phyloP scores from a whole-genome alignment of 148 eudicot genomes.

The Vaccinium vitisidaea region DNA sequence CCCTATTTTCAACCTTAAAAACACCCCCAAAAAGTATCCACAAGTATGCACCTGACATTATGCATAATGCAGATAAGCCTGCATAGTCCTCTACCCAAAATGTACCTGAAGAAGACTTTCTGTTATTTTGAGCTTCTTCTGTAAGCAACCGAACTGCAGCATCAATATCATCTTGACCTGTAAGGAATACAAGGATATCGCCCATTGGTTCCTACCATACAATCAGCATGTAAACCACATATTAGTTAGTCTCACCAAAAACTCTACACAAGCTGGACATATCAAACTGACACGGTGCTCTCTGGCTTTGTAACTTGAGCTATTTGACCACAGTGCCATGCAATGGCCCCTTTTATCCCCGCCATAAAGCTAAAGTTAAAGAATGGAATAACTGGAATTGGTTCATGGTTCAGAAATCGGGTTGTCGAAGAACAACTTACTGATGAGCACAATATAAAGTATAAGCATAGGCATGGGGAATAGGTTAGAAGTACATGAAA shows the following conservation, averaged over 20 bases:
- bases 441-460: not conserved
- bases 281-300: not conserved
- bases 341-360: not conserved
- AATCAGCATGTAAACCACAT: not conserved
- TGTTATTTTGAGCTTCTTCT: conserved; percentile 65
- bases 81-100: not conserved
- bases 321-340: not conserved
- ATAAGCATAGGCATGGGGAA: not conserved
- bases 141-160: conserved; percentile 78
- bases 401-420: not conserved
- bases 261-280: not conserved
- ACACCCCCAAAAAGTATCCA: not conserved
- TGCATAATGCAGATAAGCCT: not conserved
- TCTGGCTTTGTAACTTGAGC: not conserved
- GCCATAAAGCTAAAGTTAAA: not conserved
- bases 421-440: not conserved
- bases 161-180: conserved; percentile 99
- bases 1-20: not conserved
- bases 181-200: conserved; percentile 87
- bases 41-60: not conserved
- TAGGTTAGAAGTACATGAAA: not conserved
- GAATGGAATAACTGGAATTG: not conserved
- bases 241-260: not conserved
- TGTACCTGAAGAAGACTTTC: conserved; percentile 58
- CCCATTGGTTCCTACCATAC: conserved; percentile 69